These are phyloP conservation scores for Phialophora verrucosa DNA, from an alignment of 2,329 filamentous ascomycete species.

Conservation along the genomic window DNA sequence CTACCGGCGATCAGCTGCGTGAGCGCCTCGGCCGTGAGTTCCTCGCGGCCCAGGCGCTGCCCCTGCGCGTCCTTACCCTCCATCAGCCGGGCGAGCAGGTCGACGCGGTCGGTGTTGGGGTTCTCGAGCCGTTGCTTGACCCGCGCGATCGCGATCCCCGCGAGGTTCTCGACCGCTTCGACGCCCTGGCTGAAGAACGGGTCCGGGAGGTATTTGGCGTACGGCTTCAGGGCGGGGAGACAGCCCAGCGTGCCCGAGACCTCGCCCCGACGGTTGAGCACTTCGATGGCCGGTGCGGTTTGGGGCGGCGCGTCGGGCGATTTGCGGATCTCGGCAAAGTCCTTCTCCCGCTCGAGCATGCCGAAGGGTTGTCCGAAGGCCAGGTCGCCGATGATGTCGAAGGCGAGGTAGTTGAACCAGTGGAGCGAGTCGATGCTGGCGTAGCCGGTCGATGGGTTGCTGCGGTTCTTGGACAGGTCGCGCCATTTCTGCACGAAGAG, in stretches of 20 bases:
- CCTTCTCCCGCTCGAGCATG: conserved; percentile 77
- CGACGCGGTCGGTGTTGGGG: conserved; percentile 70
- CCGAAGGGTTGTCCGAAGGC: conserved; percentile 80
- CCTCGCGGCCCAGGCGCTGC: conserved; percentile 73
- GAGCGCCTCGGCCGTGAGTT: conserved; percentile 85
- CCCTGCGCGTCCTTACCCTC: conserved; percentile 83
- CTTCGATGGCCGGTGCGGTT: conserved; percentile 81
- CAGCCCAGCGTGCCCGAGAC: conserved; percentile 81
- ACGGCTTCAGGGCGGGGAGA: conserved; percentile 75
- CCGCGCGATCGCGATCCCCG: conserved; percentile 84
- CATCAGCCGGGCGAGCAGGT: conserved; percentile 82
- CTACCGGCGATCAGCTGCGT: conserved; percentile 82
- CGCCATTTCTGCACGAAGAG: conserved; percentile 77
- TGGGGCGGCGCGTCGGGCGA: conserved; percentile 66
- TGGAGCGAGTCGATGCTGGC: conserved; percentile 74
- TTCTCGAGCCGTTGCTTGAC: conserved; percentile 72
- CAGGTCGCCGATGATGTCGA: conserved; percentile 64
- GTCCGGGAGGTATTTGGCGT: conserved; percentile 79
- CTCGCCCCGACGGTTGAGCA: conserved; percentile 85
- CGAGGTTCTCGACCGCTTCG: conserved; percentile 76
- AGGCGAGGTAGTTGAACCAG: conserved; percentile 77
- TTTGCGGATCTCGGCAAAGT: conserved; percentile 74
- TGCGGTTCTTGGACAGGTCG: conserved; percentile 57
- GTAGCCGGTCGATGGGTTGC: conserved; percentile 56
- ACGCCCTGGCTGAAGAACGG: conserved; percentile 79